phyloP scores from a whole-genome alignment of 75 land plant genomes.

The Selaginella moellendorffii region DNA sequence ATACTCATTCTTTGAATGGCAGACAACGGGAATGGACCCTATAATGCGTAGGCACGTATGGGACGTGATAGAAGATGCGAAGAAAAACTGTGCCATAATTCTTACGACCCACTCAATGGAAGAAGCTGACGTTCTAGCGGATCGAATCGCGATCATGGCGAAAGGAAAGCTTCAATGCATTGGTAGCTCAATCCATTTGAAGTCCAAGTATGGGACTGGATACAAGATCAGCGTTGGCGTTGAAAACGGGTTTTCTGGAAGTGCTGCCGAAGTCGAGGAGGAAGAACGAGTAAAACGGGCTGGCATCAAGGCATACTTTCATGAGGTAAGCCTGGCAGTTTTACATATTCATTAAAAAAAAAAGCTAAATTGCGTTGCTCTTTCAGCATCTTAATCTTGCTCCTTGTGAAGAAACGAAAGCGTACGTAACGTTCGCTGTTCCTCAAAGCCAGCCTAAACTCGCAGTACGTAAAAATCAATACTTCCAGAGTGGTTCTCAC shows the following conservation, averaged over 20 bases:
- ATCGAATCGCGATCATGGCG: constrained; percentile 25
- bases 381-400: constrained; percentile 54
- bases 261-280: not conserved
- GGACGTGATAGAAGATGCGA: constrained; percentile 21
- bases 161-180: constrained; percentile 19
- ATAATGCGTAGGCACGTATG: constrained; percentile 23
- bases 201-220: constrained; percentile 20
- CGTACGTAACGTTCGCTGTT: constrained; percentile 70
- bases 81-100: constrained; percentile 16
- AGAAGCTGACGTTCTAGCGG: constrained; percentile 24
- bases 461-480: constrained; percentile 31
- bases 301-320: not conserved
- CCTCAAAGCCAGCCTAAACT: constrained; percentile 58
- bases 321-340: not conserved
- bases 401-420: constrained; percentile 67
- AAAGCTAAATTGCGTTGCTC: no score
- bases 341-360: no score
- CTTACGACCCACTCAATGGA: constrained; percentile 31
- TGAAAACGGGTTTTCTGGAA: constrained; percentile 14
- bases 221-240: constrained; percentile 14
- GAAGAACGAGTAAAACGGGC: constrained; percentile 1
- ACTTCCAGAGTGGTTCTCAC: no score
- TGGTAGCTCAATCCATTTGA: constrained; percentile 18
- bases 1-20: not conserved
- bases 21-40: constrained; percentile 33